Evolutionary conservation across 2,329 filamentous ascomycete genomes (phyloP).

Genomic region (Podosphaera fusca): DNA sequence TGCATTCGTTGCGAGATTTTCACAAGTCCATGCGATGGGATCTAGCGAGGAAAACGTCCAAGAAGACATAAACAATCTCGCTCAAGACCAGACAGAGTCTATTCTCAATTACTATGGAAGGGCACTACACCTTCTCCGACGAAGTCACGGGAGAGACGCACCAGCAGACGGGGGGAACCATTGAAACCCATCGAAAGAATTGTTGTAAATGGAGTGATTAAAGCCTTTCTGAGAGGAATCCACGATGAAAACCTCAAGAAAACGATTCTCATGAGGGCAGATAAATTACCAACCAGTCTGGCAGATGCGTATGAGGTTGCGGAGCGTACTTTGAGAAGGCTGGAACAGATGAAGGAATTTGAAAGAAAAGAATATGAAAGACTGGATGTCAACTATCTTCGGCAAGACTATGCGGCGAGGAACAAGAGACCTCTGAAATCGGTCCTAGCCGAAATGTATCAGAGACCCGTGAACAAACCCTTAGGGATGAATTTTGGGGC

Average conservation of each 20-base stretch:
- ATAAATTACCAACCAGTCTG: too few relatives aligned
- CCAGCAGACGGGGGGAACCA: not conserved
- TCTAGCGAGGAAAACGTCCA: not conserved
- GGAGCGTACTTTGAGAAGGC: not conserved
- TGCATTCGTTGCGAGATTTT: not conserved
- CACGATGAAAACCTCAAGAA: not conserved
- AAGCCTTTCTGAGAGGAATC: too few relatives aligned
- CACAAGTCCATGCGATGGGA: not conserved
- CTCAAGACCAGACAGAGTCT: not conserved
- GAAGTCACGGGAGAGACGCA: not conserved
- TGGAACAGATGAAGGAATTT: not conserved
- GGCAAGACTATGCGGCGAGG: too few relatives aligned
- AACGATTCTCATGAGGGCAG: too few relatives aligned
- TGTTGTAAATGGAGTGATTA: too few relatives aligned
- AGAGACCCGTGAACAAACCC: too few relatives aligned
- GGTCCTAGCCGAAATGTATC: too few relatives aligned
- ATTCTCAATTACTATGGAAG: not conserved
- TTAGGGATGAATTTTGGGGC: too few relatives aligned
- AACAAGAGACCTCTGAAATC: too few relatives aligned
- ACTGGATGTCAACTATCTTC: too few relatives aligned
- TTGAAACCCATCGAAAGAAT: not conserved
- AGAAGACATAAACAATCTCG: not conserved
- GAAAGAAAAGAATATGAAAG: conserved; percentile 1
- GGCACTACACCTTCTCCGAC: not conserved
- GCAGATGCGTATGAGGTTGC: not conserved